Conservation (phyloP, 1,284 basidiomycete genomes). For the Lignosus rhinocerotis region DNA sequence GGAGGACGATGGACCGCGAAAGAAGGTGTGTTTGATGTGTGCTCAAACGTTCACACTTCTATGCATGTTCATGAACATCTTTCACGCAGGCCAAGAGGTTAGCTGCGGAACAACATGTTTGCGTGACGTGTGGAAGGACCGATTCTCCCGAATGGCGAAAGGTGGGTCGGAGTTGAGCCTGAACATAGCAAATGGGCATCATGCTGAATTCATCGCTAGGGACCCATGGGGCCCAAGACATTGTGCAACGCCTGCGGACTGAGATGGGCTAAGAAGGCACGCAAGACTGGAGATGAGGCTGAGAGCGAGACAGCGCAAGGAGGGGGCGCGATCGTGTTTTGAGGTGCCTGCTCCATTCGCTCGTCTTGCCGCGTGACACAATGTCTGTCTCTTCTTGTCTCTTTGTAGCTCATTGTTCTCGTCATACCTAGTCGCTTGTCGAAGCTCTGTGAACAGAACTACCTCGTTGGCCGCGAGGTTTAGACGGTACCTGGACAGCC, state of each 20-base stretch:
- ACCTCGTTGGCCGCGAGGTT: no score
- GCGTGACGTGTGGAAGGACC: conserved; percentile 76
- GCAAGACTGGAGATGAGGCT: conserved; percentile 33
- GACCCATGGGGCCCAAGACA: conserved; percentile 82
- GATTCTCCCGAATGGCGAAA: conserved; percentile 86
- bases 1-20: conserved; percentile 30
- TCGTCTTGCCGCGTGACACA: not conserved
- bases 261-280: conserved; percentile 76
- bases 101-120: conserved; percentile 66
- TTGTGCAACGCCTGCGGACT: conserved; percentile 87
- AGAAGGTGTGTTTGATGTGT: conserved; percentile 39
- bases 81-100: conserved; percentile 48
- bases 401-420: no score
- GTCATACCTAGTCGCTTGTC: no score
- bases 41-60: not conserved
- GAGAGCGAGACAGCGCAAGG: conserved; percentile 5
- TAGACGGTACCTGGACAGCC: no score
- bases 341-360: not conserved
- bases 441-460: no score
- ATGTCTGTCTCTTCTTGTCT: not conserved
- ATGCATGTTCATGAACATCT: conserved; percentile 28
- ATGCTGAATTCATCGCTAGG: conserved; percentile 43
- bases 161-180: conserved; percentile 40
- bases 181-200: conserved; percentile 17
- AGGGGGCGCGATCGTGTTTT: conserved; percentile 6